Evolutionary conservation across 306 rosid genomes (phyloP), one percentile per base, ranked within the genome.

Genomic region (Astragalus membranaceus): DNA sequence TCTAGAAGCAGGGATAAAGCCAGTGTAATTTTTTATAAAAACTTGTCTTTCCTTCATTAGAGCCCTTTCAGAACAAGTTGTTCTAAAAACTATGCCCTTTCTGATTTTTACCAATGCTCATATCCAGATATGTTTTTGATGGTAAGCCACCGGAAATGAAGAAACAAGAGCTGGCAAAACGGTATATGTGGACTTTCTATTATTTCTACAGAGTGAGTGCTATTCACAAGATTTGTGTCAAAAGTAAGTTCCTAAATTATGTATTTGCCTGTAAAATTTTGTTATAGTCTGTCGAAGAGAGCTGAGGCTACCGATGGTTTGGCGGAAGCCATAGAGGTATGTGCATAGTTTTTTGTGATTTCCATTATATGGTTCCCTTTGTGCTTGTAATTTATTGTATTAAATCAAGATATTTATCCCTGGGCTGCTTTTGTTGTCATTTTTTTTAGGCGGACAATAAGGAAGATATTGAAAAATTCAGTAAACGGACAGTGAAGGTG

Each of bases 401-500:
- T n/a, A 67, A 37, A 36, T 64, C n/a, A 20, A 26, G 26, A 15
- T 64, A 16, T 74, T 66, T 12, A 66, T 66, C 20, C 23, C 14
- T 36, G 41, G 62, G 64, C 56, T 78, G 46, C 15, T 29, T 72
- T 83, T 78, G 48, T 67, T 77, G 61, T 78, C 52, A 17, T 83
- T 59, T 83, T 59, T 83, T 59, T 23, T 78, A 94, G 98, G 56
- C 67, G 70, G 96, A 83, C 30, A 91, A 73, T 64, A 94, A 88
- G 85, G 98, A 90, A 77, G 97, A 90, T 57, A 94, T 94, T 49
- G 98, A 94, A 80, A 94, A 94, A 73, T 88, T 82, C 70, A 94
- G 98, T 76, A 94, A 94, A 79, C 84, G 98, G 81, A 94, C 98
- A 0, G 98, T 94, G 64, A 94, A 94, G 97, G 98, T 84, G 49